phyloP scores from a whole-genome alignment of 169 alveolate species.

The Eimeria praecox region DNA sequence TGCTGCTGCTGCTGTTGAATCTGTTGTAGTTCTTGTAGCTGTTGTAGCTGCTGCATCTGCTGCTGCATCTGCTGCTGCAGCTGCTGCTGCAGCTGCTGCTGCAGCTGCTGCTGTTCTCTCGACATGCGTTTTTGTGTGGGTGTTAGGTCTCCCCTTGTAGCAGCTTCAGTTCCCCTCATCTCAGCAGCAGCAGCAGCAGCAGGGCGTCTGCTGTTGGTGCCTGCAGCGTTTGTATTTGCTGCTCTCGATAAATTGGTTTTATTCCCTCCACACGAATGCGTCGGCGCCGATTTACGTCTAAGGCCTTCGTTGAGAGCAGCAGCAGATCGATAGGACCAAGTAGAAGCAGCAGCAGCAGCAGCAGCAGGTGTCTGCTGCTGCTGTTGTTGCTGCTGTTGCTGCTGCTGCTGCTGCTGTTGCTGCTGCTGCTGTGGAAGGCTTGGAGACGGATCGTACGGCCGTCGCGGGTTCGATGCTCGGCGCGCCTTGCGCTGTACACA shows the following conservation, averaged over 20 bases:
- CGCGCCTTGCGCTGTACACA: conserved; percentile 23
- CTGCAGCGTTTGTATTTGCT: neutral
- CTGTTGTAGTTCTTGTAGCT: too few relatives aligned
- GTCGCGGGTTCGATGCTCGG: neutral
- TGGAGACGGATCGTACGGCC: neutral
- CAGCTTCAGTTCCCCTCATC: neutral
- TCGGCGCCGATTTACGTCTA: conserved; percentile 15
- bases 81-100: conserved; percentile 1
- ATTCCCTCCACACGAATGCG: neutral
- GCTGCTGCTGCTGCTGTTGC: conserved; percentile 13
- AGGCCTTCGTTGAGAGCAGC: neutral
- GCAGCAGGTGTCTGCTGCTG: neutral
- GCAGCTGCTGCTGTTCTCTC: neutral
- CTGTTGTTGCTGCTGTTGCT: neutral
- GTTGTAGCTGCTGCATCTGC: neutral
- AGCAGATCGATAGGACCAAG: neutral
- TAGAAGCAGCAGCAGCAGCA: too few relatives aligned
- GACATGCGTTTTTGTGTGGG: neutral
- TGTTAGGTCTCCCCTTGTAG: neutral
- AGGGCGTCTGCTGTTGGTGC: neutral
- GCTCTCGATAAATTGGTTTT: too few relatives aligned
- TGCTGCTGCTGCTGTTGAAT: neutral
- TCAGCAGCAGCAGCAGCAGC: conserved; percentile 39
- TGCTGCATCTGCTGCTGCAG: too few relatives aligned
- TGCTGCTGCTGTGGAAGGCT: neutral